Conservation (phyloP, 176 grass and related monocot species). For the Otatea glauca region DNA sequence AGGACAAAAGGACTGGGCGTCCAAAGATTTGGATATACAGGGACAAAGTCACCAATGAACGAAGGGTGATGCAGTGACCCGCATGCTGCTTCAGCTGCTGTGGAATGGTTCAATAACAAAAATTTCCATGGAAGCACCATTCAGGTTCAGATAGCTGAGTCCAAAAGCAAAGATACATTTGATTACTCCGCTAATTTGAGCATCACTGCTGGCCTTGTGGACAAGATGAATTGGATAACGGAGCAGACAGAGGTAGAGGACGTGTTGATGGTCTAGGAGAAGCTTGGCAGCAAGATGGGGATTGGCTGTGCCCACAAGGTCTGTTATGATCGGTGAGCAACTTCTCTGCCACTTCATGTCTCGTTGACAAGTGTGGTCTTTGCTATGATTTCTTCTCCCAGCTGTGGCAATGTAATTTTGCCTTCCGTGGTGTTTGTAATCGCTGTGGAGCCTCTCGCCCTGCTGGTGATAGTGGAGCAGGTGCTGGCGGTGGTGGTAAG, state of each 20-base stretch:
- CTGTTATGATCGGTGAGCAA: conserved; percentile 87
- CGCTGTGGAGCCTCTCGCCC: conserved; percentile 69
- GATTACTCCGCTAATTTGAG: conserved; percentile 39
- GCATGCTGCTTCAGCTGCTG: conserved; percentile 83
- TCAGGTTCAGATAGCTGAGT: conserved; percentile 81
- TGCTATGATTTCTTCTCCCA: conserved; percentile 38
- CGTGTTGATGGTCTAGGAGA: conserved; percentile 59
- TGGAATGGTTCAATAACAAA: conserved; percentile 94
- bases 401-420: conserved; percentile 96
- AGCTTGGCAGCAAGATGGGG: conserved; percentile 97
- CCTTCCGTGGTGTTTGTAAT: conserved; percentile 75
- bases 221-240: conserved; percentile 52
- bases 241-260: conserved; percentile 62
- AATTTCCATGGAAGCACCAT: conserved; percentile 82
- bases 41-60: conserved; percentile 86
- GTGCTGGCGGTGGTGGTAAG: conserved; percentile 57
- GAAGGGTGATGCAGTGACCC: conserved; percentile 96
- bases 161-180: conserved; percentile 70
- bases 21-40: conserved; percentile 95
- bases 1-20: conserved; percentile 84
- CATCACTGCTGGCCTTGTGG: conserved; percentile 27
- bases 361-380: conserved; percentile 24
- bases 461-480: conserved; percentile 62
- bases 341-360: conserved; percentile 48
- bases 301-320: conserved; percentile 98